Evolutionary conservation across 805 yeast species (phyloP), one percentile per base, ranked within the genome.

Genomic region (Candida insectalens): DNA sequence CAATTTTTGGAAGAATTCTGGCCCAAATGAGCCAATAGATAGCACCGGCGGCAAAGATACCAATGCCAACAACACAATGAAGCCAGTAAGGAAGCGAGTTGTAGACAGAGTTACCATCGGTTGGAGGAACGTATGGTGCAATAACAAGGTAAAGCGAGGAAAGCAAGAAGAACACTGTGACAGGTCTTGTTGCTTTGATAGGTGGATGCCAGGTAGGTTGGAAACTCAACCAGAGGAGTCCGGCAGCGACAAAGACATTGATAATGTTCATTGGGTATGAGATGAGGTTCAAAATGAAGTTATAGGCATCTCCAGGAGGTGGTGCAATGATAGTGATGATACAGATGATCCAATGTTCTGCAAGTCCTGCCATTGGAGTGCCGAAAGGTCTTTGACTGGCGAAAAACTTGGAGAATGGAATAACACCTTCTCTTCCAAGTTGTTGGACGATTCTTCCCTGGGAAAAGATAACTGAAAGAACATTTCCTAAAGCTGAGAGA

Each of bases 301-400:
- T 78, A 61, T 81, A 83, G 34, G 92, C 92, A 55, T 83, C 94
- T 41, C 89, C 92, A 19, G 88, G 82, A 14, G 89, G 88, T 27
- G 83, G 83, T 5, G 89, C 89, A 29, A 81, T 47, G 36, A 83
- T 74, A 25, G 87, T 77, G 34, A 83, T 63, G 28, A 80, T 59
- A 63, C 88, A 81, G 18, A 83, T 77, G 30, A 78, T 57, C 74
- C 83, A 81, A 56, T 83, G 94, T 55, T 80, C 81, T 45, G 76
- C 62, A 33, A 83, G 60, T 33, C 89, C 94, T 30, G 74, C 71
- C 43, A 71, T 59, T 32, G 94, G 94, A 4, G 89, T 63, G 46
- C 69, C 69, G 59, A 81, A 79, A 8, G 94, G 94, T 50, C 56
- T 74, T 27, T 76, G 73, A 30, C 81, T 60, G 4, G 88, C 85